Evolutionary conservation across 1,284 basidiomycete species (phyloP), one percentile per base, ranked within the genome.

Genomic region (Spongispora temasekensis): DNA sequence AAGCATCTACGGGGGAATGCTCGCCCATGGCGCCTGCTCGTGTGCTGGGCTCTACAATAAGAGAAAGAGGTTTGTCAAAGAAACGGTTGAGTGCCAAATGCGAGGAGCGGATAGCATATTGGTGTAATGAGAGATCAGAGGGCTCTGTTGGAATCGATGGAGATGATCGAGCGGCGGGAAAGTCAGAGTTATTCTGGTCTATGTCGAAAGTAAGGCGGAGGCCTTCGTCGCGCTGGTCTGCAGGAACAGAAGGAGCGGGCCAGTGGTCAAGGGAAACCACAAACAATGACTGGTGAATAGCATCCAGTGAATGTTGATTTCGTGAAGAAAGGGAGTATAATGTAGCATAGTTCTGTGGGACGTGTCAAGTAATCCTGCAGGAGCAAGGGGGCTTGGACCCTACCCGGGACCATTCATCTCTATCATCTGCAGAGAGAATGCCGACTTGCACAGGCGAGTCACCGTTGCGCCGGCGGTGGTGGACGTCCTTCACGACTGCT

Each of bases 1-100:
- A 80, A 1, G 96, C 96, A 66, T 98, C 97, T 59, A 91, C 90
- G 0, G 94, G 91, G 4, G 94, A 93, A 76, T 98, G 96, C 78
- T 98, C 97, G 30, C 97, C 97, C 70, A 89, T 88, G 58, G 93
- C 90, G 40, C 94, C 93, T 4, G 93, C 92, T 46, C 94, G 87
- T 2, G 91, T 89, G 63, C 90, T 93, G 15, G 89, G 88, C 76
- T 98, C 95, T 44, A 98, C 88, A 53, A 93, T 84, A 60, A 98
- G 77, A 7, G 88, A 88, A 48, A 93, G 84, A 3, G 91, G 84
- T 78, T 98, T 98, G 80, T 99, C 97, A 75, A 91, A 94, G 87
- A 95, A 98, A 51, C 97, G 83, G 71, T 98, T 98, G 58, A 85
- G 82, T 3, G 88, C 87, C 59, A 87, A 87, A 61, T 70, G 58